These are phyloP conservation scores for Aspergillus fumigatiaffinis DNA, from an alignment of 2,329 filamentous ascomycete species.

Conservation along the genomic window DNA sequence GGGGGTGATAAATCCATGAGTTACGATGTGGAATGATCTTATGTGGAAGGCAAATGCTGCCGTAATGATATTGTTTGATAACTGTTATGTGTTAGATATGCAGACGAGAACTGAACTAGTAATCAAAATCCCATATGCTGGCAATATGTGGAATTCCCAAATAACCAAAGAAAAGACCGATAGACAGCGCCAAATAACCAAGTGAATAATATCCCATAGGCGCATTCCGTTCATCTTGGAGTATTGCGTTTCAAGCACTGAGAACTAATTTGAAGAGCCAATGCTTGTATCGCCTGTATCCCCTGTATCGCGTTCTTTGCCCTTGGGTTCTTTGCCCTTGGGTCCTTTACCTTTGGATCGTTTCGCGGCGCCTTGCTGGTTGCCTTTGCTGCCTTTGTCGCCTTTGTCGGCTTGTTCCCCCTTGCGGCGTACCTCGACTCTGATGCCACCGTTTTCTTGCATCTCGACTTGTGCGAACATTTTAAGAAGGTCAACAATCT, in stretches of 20 bases:
- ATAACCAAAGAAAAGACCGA: neutral
- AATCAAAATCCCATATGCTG: neutral
- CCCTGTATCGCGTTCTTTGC: too few species aligned
- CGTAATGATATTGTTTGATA: neutral
- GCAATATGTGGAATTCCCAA: neutral
- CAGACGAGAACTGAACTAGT: neutral
- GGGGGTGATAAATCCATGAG: neutral
- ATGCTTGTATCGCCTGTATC: too few species aligned
- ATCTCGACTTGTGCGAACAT: constrained; percentile 23
- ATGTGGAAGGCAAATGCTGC: neutral
- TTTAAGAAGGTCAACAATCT: constrained; percentile 18
- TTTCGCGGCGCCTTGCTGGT: neutral
- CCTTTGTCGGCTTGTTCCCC: constrained; percentile 2
- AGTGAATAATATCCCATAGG: too few species aligned
- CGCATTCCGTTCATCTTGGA: too few species aligned
- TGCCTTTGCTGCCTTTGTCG: neutral
- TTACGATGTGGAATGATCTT: neutral
- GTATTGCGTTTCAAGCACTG: too few species aligned
- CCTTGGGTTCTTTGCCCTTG: neutral
- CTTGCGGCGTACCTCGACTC: neutral
- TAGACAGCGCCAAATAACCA: neutral
- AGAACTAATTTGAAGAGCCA: too few species aligned
- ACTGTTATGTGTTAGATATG: neutral
- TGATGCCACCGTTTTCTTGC: constrained; percentile 4
- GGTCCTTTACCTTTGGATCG: neutral